phyloP scores from a whole-genome alignment of 768 basidiomycete species.

The Leccinellum albellum region DNA sequence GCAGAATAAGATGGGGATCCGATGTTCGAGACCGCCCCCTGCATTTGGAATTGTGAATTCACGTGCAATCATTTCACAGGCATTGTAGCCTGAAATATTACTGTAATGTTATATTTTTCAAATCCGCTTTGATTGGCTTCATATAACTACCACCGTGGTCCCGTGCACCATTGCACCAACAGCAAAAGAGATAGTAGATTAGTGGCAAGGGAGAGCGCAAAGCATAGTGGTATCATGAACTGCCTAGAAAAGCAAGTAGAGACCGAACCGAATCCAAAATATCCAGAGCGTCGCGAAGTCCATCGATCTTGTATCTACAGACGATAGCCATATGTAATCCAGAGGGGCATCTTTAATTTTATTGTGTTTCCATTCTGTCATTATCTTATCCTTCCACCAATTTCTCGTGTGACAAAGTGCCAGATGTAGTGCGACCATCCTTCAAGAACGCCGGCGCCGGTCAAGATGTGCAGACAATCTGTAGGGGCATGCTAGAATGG shows the following conservation, averaged over 20 bases:
- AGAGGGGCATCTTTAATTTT: not conserved
- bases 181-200: not conserved
- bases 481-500: conserved; percentile 36
- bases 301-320: not conserved
- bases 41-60: not conserved
- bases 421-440: conserved; percentile 53
- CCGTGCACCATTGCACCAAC: too few species aligned
- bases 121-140: too few species aligned
- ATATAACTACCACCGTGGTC: too few species aligned
- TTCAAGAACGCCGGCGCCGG: conserved; percentile 46
- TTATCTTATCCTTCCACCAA: conserved; percentile 26
- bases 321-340: not conserved
- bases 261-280: not conserved
- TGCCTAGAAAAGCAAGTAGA: not conserved
- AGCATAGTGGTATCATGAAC: not conserved
- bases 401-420: conserved; percentile 43
- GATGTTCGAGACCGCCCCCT: not conserved
- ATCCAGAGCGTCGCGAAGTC: not conserved
- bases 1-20: not conserved
- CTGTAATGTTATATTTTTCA: too few species aligned
- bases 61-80: not conserved
- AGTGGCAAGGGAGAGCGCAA: not conserved
- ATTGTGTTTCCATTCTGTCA: not conserved
- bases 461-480: conserved; percentile 47
- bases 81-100: too few species aligned